These are phyloP conservation scores for Leptographium radiaticola DNA, from an alignment of 2,329 filamentous ascomycete genomes.

Conservation along the genomic window DNA sequence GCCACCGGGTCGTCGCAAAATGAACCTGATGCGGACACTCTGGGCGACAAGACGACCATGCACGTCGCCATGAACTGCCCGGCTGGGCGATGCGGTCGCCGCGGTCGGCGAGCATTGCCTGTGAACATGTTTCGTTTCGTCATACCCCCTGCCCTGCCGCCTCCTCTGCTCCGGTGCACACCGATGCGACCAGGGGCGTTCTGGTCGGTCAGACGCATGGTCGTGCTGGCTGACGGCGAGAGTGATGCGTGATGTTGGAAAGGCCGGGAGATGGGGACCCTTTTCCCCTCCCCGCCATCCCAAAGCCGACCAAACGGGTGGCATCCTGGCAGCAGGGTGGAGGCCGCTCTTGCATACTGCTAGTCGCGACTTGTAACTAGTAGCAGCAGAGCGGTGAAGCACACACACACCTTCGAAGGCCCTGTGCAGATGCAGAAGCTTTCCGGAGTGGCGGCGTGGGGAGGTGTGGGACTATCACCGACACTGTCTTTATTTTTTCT, in stretches of 20 bases:
- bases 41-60: neutral
- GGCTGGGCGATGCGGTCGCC: neutral
- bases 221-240: neutral
- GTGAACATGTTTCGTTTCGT: neutral
- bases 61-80: neutral
- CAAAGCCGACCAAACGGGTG: slow-evolving; percentile 10
- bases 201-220: neutral
- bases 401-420: neutral
- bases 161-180: neutral
- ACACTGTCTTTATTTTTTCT: neutral
- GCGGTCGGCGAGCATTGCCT: neutral
- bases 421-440: neutral
- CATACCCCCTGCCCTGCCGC: neutral
- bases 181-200: neutral
- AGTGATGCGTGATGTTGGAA: neutral
- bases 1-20: neutral
- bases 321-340: slow-evolving; percentile 7
- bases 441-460: neutral
- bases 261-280: too few species aligned
- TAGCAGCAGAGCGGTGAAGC: slow-evolving; percentile 7
- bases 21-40: neutral
- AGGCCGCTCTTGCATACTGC: neutral
- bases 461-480: slow-evolving; percentile 4
- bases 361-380: too few species aligned
- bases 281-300: slow-evolving; percentile 6